Conservation (phyloP, 768 basidiomycete genomes). For the Russula dissimulans region DNA sequence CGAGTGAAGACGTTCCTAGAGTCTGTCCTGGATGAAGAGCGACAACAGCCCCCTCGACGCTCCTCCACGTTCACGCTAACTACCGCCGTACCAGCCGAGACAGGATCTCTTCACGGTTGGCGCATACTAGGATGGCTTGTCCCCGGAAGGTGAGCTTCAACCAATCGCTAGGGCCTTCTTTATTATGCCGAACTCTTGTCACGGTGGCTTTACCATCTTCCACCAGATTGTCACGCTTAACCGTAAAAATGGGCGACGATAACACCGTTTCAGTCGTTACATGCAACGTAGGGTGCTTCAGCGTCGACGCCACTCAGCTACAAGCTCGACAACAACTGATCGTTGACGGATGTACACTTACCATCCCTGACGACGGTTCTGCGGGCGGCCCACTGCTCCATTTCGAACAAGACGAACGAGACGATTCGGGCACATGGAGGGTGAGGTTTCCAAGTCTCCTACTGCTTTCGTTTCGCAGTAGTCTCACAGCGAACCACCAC, state of each 20-base stretch:
- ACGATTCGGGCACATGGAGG: conserved; percentile 1
- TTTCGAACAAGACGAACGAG: not conserved
- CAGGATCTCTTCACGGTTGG: conserved; percentile 64
- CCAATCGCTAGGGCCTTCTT: too few relatives aligned
- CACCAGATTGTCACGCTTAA: conserved; percentile 33
- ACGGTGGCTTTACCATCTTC: not conserved
- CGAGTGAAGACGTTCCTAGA: conserved; percentile 51
- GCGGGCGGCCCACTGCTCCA: not conserved
- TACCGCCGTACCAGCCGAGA: conserved; percentile 56
- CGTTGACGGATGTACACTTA: conserved; percentile 1
- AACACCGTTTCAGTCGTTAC: conserved; percentile 18
- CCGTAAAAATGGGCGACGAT: conserved; percentile 18
- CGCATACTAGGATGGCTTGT: conserved; percentile 45
- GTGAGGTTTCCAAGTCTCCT: not conserved
- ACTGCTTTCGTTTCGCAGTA: not conserved
- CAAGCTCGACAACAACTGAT: conserved; percentile 11
- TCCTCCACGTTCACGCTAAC: conserved; percentile 56
- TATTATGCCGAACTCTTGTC: not conserved
- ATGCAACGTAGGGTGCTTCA: conserved; percentile 24
- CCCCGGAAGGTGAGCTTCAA: conserved; percentile 55
- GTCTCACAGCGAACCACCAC: too few relatives aligned
- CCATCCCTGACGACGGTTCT: not conserved
- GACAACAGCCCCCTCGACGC: not conserved
- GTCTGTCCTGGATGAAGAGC: conserved; percentile 15
- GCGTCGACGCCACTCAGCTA: not conserved